Conservation (phyloP, 257 asterid genomes). For the Fraxinus pennsylvanica region DNA sequence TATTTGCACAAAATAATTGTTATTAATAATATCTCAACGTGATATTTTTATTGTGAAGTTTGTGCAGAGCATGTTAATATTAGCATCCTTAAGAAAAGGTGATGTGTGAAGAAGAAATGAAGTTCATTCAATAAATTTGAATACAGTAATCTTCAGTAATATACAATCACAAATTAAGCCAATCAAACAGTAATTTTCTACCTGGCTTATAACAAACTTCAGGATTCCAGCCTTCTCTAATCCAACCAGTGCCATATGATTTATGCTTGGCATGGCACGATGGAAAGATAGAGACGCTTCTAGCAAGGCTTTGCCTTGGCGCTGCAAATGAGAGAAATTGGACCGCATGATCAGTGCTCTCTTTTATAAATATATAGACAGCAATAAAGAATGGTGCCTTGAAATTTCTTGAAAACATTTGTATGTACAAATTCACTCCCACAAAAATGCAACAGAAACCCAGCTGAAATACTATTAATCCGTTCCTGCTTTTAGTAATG, state of each 20-base stretch:
- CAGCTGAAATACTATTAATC: not conserved
- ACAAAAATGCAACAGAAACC: slow-evolving; percentile 16
- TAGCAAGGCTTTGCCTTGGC: slow-evolving; percentile 85
- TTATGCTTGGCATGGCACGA: slow-evolving; percentile 88
- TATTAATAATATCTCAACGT: slow-evolving; percentile 4
- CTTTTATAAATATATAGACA: slow-evolving; percentile 2
- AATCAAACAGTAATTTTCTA: slow-evolving; percentile 23
- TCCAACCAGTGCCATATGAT: slow-evolving; percentile 92
- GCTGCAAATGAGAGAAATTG: slow-evolving; percentile 49
- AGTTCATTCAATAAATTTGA: slow-evolving; percentile 5
- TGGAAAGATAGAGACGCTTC: slow-evolving; percentile 95
- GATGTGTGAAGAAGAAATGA: not conserved
- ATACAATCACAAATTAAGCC: not conserved
- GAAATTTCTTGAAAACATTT: not conserved
- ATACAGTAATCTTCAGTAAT: slow-evolving; percentile 7
- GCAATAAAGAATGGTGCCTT: not conserved
- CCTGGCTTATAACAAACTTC: slow-evolving; percentile 93
- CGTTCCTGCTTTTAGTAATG: not conserved
- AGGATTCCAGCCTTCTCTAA: slow-evolving; percentile 86
- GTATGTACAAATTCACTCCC: not conserved
- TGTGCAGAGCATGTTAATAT: not conserved
- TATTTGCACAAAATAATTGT: not conserved
- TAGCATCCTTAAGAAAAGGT: not conserved
- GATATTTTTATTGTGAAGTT: slow-evolving; percentile 9
- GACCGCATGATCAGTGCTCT: not conserved